phyloP scores from a whole-genome alignment of 2,329 filamentous ascomycete genomes.

The Monilinia fructigena region DNA sequence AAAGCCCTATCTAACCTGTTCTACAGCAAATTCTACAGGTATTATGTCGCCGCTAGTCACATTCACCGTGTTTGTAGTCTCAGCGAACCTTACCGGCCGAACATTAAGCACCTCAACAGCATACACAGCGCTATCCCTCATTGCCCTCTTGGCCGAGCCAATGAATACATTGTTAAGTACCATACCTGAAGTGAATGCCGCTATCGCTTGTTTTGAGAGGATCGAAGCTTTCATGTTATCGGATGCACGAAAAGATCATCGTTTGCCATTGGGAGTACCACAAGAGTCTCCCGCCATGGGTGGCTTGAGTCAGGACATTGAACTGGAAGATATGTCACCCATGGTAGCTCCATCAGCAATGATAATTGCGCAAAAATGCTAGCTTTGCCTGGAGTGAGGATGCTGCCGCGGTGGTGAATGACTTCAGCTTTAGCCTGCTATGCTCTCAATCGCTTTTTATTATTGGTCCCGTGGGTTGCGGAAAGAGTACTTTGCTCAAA shows the following conservation, averaged over 20 bases:
- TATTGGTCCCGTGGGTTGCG: slow-evolving; percentile 40
- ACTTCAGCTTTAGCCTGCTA: slow-evolving; percentile 29
- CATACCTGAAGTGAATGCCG: slow-evolving; percentile 43
- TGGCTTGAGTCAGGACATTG: slow-evolving; percentile 14
- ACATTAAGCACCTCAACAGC: slow-evolving; percentile 37
- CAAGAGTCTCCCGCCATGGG: background rate
- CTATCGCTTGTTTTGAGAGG: slow-evolving; percentile 44
- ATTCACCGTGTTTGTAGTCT: slow-evolving; percentile 43
- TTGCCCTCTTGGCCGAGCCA: slow-evolving; percentile 43
- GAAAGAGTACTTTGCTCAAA: slow-evolving; percentile 39
- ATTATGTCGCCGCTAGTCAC: slow-evolving; percentile 43
- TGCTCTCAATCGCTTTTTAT: slow-evolving; percentile 34
- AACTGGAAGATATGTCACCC: slow-evolving; percentile 22
- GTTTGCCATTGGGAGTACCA: slow-evolving; percentile 27
- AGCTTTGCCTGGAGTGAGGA: slow-evolving; percentile 32
- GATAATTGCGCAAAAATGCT: slow-evolving; percentile 32
- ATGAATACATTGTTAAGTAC: slow-evolving; percentile 44
- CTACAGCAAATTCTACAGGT: slow-evolving; percentile 32
- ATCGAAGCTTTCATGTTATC: slow-evolving; percentile 43
- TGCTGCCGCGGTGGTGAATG: slow-evolving; percentile 25
- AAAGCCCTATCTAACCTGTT: background rate
- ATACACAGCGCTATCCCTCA: slow-evolving; percentile 47
- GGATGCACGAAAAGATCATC: slow-evolving; percentile 29
- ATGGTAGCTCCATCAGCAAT: slow-evolving; percentile 20
- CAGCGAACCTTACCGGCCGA: slow-evolving; percentile 35